Evolutionary conservation across 2,329 filamentous ascomycete genomes (phyloP), one percentile per base, ranked within the genome.

Genomic region (Nectriaceae sp.): DNA sequence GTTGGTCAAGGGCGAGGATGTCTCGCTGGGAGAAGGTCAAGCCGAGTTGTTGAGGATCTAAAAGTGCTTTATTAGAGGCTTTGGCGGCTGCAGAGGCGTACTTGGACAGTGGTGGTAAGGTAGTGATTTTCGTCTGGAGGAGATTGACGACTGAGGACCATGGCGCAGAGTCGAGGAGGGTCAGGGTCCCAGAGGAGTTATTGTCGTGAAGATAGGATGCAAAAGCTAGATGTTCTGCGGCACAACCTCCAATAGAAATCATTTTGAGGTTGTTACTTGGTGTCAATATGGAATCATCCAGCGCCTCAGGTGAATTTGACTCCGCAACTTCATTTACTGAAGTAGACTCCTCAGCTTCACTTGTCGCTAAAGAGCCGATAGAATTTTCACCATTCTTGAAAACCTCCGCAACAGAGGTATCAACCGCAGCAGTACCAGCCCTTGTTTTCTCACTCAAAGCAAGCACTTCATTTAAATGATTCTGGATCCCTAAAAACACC

Each of bases 81-180:
- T 65, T 73, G 29, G 69, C 70, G 3, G 75, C 64, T 1, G 71
- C 70, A 49, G 75, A 82, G 42, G 79, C 77, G 62, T 82, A 82
- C 47, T 74, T 75, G 11, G 79, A 80, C 5, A 81, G 56, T 1
- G 68, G 59, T 0, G 76, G 76, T 1, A 80, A 70, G 1, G 71
- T 76, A 1, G 74, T 83, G 38, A 92, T 74, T 8, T 75, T 73
- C 2, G 69, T 57, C 10, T 80, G 73, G 4, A 97, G 75, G 11
- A 77, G 77, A 0, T 72, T 60, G 5, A 88, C 74, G 11, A 92
- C 82, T 3, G 68, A 55, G 0, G 73, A 74, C 93, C 94, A 97
- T 22, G 88, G 83, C 3, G 87, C 94, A 16, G 89, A 84, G 70
- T 97, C 93, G 40, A 97, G 71, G n/a, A 90, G 83, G 5, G 76